A percentile compares a stretch with the other conserved stretches of the same genome.
These are phyloP conservation scores for Excoecaria cochinchinensis DNA, from an alignment of 345 rosid species.

Conservation along the genomic window DNA sequence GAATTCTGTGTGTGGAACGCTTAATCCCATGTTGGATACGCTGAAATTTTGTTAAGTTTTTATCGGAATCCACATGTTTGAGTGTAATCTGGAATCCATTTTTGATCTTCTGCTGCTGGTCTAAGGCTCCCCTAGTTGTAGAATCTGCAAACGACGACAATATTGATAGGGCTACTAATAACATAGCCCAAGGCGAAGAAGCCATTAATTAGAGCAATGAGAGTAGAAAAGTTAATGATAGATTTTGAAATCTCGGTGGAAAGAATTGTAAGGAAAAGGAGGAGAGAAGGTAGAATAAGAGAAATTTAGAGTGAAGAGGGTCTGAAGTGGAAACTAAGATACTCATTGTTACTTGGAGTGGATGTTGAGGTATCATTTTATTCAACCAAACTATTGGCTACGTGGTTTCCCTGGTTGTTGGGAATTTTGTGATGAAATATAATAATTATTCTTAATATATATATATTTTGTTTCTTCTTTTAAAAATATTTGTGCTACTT, in stretches of 20 bases:
- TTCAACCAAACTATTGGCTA: conserved; percentile 5
- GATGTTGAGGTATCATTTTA: conserved; percentile 31
- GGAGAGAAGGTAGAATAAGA: conserved; percentile 3
- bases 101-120: neutral
- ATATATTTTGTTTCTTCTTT: neutral
- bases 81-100: conserved; percentile 52
- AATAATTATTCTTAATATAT: neutral
- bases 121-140: conserved; percentile 30
- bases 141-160: conserved; percentile 5
- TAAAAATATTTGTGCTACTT: too few relatives aligned
- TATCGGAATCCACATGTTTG: conserved; percentile 63
- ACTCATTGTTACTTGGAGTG: conserved; percentile 12
- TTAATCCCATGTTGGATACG: conserved; percentile 60
- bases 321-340: conserved; percentile 21
- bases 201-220: conserved; percentile 5
- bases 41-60: conserved; percentile 74
- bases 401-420: conserved; percentile 31
- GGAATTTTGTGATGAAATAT: conserved; percentile 18
- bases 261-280: conserved; percentile 7
- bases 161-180: conserved; percentile 1
- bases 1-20: conserved; percentile 61
- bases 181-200: conserved; percentile 1
- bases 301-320: conserved; percentile 12
- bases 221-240: neutral
- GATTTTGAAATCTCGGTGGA: neutral